A percentile compares a stretch with the other conserved stretches of the same genome.
phyloP scores from a whole-genome alignment of 2,329 filamentous ascomycete species.

The Bipolaris zeicola region DNA sequence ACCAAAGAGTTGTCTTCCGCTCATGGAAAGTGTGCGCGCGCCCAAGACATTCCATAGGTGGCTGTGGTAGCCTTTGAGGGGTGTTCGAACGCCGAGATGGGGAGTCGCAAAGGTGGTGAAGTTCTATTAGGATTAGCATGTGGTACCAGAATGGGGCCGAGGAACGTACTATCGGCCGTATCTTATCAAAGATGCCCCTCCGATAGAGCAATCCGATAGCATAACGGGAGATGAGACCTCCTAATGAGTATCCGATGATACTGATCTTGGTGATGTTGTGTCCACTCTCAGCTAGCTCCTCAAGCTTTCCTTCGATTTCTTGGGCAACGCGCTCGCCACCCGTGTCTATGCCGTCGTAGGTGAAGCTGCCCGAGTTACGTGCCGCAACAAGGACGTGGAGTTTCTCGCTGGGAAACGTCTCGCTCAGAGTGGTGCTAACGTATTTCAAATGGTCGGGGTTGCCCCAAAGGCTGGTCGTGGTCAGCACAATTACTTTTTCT shows the following conservation, averaged over 20 bases:
- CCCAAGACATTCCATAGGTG: slow-evolving; percentile 77
- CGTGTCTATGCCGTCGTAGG: slow-evolving; percentile 70
- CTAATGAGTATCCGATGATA: slow-evolving; percentile 86
- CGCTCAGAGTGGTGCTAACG: slow-evolving; percentile 68
- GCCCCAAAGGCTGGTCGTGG: slow-evolving; percentile 70
- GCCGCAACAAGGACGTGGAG: slow-evolving; percentile 74
- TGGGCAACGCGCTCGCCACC: slow-evolving; percentile 69
- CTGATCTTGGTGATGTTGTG: slow-evolving; percentile 80
- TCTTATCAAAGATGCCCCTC: slow-evolving; percentile 76
- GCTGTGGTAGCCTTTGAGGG: slow-evolving; percentile 50
- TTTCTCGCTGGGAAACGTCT: slow-evolving; percentile 64
- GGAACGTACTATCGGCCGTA: slow-evolving; percentile 76
- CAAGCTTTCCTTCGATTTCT: slow-evolving; percentile 66
- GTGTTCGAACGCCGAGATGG: slow-evolving; percentile 63
- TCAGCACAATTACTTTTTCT: slow-evolving; percentile 18
- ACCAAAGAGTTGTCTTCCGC: slow-evolving; percentile 84
- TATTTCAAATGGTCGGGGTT: slow-evolving; percentile 75
- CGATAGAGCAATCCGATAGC: slow-evolving; percentile 82
- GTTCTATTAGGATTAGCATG: slow-evolving; percentile 62
- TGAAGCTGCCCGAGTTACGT: slow-evolving; percentile 73
- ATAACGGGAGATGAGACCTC: slow-evolving; percentile 85
- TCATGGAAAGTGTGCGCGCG: slow-evolving; percentile 78
- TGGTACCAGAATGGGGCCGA: neutral
- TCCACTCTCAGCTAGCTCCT: slow-evolving; percentile 63
- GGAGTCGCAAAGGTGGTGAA: slow-evolving; percentile 91